Evolutionary conservation across 2,329 filamentous ascomycete species (phyloP).

Genomic region (Herpotrichia juniperi): DNA sequence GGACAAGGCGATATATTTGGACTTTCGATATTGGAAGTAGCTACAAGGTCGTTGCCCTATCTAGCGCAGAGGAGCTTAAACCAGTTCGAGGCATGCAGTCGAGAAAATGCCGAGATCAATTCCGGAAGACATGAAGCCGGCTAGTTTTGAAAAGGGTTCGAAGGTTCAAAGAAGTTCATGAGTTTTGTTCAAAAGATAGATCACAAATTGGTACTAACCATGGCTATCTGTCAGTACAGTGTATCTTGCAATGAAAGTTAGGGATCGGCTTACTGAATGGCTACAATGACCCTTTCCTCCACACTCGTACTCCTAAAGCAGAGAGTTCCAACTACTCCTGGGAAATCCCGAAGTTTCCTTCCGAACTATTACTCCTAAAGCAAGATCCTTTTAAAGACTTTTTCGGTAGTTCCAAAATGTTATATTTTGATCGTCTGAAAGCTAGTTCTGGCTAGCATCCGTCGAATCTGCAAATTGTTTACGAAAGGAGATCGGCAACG

Average conservation of each 20-base stretch:
- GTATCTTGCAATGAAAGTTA: neutral
- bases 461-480: neutral
- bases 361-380: neutral
- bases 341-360: neutral
- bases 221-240: constrained; percentile 1
- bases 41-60: no score
- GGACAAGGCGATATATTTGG: no score
- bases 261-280: constrained; percentile 31
- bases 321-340: constrained; percentile 1
- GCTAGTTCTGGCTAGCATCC: neutral
- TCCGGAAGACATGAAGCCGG: no score
- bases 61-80: no score
- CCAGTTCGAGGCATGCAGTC: no score
- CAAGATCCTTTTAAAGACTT: neutral
- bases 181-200: no score
- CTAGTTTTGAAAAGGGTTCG: no score
- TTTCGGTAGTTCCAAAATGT: neutral
- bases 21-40: no score
- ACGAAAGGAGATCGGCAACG: constrained; percentile 50
- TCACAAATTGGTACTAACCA: no score
- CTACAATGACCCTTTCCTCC: constrained; percentile 45
- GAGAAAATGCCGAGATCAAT: no score
- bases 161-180: no score
- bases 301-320: constrained; percentile 30
- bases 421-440: neutral